phyloP scores from a whole-genome alignment of 140 eudicot genomes.

The Flaveria floridana region DNA sequence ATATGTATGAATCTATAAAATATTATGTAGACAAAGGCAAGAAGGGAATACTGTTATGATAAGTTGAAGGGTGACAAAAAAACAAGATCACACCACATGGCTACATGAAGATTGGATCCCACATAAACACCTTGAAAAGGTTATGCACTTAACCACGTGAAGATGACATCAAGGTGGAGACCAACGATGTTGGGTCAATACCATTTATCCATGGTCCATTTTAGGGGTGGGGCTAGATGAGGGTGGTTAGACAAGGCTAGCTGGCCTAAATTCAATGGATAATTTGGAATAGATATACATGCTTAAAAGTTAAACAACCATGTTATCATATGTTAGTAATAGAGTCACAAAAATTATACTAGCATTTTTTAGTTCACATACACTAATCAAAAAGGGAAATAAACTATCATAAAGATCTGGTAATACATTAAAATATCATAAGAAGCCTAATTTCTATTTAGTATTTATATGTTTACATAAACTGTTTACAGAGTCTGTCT shows the following conservation, averaged over 20 bases:
- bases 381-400: no score
- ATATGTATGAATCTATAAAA: background rate
- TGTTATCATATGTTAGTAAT: background rate
- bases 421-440: no score
- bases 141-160: conserved; percentile 36
- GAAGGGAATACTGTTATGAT: conserved; percentile 38
- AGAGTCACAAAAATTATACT: background rate
- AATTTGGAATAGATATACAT: background rate
- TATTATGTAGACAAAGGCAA: conserved; percentile 38
- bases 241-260: conserved; percentile 18
- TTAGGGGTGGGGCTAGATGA: conserved; percentile 13
- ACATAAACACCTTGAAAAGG: conserved; percentile 46
- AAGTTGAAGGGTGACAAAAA: conserved; percentile 36
- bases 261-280: conserved; percentile 32
- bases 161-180: conserved; percentile 34
- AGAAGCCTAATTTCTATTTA: no score
- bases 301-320: conserved; percentile 19
- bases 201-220: conserved; percentile 34
- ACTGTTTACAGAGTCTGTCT: no score
- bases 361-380: no score
- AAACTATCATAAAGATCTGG: no score
- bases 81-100: conserved; percentile 44
- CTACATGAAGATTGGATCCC: conserved; percentile 37
- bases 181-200: conserved; percentile 39
- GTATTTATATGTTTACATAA: no score